Conservation (phyloP, 169 alveolate species). For the Plasmodium coatneyi region DNA sequence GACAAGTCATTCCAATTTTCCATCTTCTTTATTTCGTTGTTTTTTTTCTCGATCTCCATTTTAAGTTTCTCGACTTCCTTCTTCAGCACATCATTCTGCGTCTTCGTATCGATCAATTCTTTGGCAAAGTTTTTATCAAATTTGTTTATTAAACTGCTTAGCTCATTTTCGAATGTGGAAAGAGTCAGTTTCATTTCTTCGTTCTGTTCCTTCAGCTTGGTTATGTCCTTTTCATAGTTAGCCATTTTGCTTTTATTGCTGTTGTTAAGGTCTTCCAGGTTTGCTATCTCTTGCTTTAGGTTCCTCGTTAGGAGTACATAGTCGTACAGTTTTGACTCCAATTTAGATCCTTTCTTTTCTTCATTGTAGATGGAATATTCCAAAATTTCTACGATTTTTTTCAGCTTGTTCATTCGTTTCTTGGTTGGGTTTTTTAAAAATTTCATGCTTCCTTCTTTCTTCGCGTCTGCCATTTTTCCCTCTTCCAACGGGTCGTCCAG, state of each 20-base stretch:
- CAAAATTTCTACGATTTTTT: constrained; percentile 61
- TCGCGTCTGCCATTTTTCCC: background rate
- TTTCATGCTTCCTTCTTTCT: constrained; percentile 5
- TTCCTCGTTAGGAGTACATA: constrained; percentile 27
- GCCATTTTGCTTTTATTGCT: constrained; percentile 46
- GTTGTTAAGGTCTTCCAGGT: constrained; percentile 20
- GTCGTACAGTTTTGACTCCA: constrained; percentile 46
- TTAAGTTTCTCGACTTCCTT: constrained; percentile 72
- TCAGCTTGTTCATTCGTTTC: constrained; percentile 68
- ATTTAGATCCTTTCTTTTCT: constrained; percentile 60
- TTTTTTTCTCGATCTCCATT: constrained; percentile 63
- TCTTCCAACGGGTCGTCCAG: background rate
- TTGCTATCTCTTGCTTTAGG: constrained; percentile 35
- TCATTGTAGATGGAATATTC: constrained; percentile 72
- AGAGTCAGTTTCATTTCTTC: constrained; percentile 72
- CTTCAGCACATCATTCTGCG: constrained; percentile 69
- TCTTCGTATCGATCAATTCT: constrained; percentile 67
- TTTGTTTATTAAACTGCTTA: constrained; percentile 65
- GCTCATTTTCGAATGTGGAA: constrained; percentile 75
- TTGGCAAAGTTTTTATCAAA: constrained; percentile 73
- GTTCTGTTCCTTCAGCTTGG: constrained; percentile 61
- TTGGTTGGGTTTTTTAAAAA: constrained; percentile 75
- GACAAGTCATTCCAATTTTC: constrained; percentile 55
- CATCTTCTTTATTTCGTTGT: constrained; percentile 63
- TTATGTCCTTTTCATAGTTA: constrained; percentile 66